Evolutionary conservation across 176 grass and related monocot species (phyloP).

Genomic region (Raddia guianensis): DNA sequence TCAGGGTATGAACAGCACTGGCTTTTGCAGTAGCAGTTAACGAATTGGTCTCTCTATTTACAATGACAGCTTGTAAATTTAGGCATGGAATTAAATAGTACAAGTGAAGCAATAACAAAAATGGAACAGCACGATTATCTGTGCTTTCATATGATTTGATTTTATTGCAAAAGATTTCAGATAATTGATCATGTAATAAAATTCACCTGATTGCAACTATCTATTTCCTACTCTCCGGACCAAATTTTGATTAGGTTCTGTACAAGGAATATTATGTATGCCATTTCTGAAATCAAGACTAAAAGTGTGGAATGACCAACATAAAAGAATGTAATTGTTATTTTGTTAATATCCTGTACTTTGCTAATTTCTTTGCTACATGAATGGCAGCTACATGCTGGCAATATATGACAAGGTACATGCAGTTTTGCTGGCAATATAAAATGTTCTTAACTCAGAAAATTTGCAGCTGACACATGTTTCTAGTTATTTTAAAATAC

Average conservation of each 20-base stretch:
- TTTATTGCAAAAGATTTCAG: constrained; percentile 10
- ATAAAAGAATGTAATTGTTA: background rate
- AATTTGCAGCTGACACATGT: background rate
- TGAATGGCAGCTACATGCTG: constrained; percentile 40
- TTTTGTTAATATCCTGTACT: constrained; percentile 41
- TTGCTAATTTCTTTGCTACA: constrained; percentile 42
- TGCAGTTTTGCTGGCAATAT: constrained; percentile 23
- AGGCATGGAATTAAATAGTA: constrained; percentile 4
- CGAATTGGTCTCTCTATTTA: constrained; percentile 32
- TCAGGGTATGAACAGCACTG: background rate
- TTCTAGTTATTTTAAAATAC: background rate
- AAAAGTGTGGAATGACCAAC: constrained; percentile 14
- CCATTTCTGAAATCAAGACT: background rate
- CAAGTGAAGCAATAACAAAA: constrained; percentile 22
- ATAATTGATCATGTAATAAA: background rate
- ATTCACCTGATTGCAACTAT: background rate
- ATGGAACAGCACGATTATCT: background rate
- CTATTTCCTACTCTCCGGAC: background rate
- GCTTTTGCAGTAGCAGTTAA: background rate
- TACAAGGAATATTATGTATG: background rate
- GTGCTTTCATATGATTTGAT: background rate
- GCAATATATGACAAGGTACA: constrained; percentile 29
- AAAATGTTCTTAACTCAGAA: constrained; percentile 10
- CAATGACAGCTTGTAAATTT: constrained; percentile 42
- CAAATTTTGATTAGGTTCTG: background rate